Conservation (phyloP, 805 yeast genomes). For the Lachancea sp. region DNA sequence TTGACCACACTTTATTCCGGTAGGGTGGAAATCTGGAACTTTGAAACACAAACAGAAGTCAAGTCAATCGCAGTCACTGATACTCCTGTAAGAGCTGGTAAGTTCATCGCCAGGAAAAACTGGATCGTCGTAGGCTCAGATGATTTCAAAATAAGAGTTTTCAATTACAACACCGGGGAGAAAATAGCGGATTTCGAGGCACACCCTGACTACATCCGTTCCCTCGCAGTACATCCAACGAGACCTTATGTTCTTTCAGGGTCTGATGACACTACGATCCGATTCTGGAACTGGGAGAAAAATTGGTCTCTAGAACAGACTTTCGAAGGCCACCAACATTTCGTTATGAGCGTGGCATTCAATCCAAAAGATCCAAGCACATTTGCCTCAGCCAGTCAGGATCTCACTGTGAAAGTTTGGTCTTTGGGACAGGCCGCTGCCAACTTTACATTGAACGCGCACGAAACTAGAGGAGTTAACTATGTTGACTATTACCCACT, state of each 20-base stretch:
- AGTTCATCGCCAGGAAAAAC: constrained; percentile 89
- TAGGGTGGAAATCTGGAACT: constrained; percentile 84
- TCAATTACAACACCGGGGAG: constrained; percentile 92
- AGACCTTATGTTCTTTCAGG: constrained; percentile 85
- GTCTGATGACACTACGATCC: constrained; percentile 86
- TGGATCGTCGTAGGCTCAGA: constrained; percentile 97
- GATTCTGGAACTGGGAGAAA: constrained; percentile 96
- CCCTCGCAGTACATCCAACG: constrained; percentile 89
- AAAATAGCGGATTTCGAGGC: constrained; percentile 94
- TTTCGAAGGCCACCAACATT: constrained; percentile 94
- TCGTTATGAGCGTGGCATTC: constrained; percentile 88
- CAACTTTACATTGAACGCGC: constrained; percentile 86
- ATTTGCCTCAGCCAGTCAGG: constrained; percentile 95
- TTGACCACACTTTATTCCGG: constrained; percentile 84
- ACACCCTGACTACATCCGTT: constrained; percentile 93
- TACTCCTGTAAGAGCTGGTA: constrained; percentile 93
- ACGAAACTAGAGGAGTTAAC: constrained; percentile 89
- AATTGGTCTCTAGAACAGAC: constrained; percentile 85
- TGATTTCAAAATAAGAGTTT: constrained; percentile 90
- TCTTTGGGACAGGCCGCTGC: constrained; percentile 81
- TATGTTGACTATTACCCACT: constrained; percentile 96
- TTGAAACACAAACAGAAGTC: constrained; percentile 73
- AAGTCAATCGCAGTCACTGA: constrained; percentile 92
- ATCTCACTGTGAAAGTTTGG: constrained; percentile 96
- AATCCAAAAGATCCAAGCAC: constrained; percentile 97